Evolutionary conservation across 2,329 filamentous ascomycete species (phyloP), one percentile per base, ranked within the genome.

Genomic region (Graphium sp.): DNA sequence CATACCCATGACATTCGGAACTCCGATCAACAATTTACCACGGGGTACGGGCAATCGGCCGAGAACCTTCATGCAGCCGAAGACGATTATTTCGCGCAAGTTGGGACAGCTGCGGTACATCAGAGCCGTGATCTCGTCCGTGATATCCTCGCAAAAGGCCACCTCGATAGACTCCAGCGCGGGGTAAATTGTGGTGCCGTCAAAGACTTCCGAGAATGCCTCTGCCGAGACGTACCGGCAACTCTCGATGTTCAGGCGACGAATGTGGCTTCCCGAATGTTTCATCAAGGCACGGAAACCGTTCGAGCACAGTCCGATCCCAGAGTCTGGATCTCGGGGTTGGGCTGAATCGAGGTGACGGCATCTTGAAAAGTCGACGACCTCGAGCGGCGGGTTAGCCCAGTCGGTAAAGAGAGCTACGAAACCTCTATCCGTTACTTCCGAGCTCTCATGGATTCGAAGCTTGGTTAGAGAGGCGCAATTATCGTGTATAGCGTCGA

Each of bases 201-300:
- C 53, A 42, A 95, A 94, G 1, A 78, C 74, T 7, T 74, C 63
- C 35, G 81, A 71, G 34, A 93, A 84, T 0, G 80, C 72, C 11
- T 66, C 54, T 19, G 65, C 60, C 2, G 70, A 65, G 36, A 95
- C 85, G 46, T 93, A 78, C 4, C 87, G 75, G 44, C 83, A 92
- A 0, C 77, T 80, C 10, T 81, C 69, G n/a, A 94, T 58, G 43
- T 91, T 80, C 19, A 95, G 57, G 22, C 65, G 56, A 34, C 62
- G 60, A 2, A 95, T 51, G 8, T 53, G 58, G 2, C 53, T 45
- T 4, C 81, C 80, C 0, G 84, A 93, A 45, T 94, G 87, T 1
- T 58, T 54, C 81, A 94, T 93, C 24, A 94, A 53, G 0, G 82
- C 80, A 37, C 64, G 58, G 53, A 95, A 87, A 0, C 79, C 84